Evolutionary conservation across 352 stramenopile genomes (phyloP).

Genomic region (Achlya hypogyna): DNA sequence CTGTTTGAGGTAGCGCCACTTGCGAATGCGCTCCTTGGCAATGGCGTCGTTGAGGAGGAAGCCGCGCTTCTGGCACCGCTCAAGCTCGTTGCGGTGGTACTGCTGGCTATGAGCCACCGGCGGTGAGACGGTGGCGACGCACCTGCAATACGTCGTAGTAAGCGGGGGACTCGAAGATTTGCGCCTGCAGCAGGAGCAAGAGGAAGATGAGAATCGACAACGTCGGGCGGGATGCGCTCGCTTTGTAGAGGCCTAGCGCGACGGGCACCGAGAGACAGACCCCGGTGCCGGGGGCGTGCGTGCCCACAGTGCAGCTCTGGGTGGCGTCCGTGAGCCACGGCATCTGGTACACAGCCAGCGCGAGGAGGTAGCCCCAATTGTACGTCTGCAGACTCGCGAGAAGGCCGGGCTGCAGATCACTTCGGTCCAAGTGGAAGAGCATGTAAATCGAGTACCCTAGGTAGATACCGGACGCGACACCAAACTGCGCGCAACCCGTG

Average conservation of each 20-base stretch:
- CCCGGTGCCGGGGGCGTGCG: conserved; percentile 20
- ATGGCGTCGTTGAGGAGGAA: conserved; percentile 9
- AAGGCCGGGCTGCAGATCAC: conserved; percentile 36
- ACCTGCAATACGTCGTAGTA: conserved; percentile 43
- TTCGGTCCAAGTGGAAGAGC: conserved; percentile 68
- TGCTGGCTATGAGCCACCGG: not conserved
- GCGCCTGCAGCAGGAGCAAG: conserved; percentile 75
- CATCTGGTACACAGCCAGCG: conserved; percentile 60
- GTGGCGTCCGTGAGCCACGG: conserved; percentile 48
- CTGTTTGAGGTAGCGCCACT: conserved; percentile 74
- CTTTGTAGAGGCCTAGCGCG: conserved; percentile 46
- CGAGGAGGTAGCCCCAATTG: conserved; percentile 77
- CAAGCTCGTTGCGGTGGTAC: conserved; percentile 4
- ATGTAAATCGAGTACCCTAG: conserved; percentile 58
- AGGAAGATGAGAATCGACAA: conserved; percentile 61
- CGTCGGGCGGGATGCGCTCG: not conserved
- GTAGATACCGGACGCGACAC: conserved; percentile 64
- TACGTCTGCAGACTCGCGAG: conserved; percentile 67
- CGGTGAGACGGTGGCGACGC: not conserved
- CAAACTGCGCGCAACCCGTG: conserved; percentile 55
- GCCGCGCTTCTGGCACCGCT: conserved; percentile 16
- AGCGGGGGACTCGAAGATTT: conserved; percentile 50
- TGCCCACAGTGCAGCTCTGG: conserved; percentile 39
- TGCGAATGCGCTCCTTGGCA: conserved; percentile 34
- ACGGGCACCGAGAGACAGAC: conserved; percentile 64